Evolutionary conservation across 2,329 filamentous ascomycete genomes (phyloP).

Genomic region (Zymoseptoria ardabiliae): DNA sequence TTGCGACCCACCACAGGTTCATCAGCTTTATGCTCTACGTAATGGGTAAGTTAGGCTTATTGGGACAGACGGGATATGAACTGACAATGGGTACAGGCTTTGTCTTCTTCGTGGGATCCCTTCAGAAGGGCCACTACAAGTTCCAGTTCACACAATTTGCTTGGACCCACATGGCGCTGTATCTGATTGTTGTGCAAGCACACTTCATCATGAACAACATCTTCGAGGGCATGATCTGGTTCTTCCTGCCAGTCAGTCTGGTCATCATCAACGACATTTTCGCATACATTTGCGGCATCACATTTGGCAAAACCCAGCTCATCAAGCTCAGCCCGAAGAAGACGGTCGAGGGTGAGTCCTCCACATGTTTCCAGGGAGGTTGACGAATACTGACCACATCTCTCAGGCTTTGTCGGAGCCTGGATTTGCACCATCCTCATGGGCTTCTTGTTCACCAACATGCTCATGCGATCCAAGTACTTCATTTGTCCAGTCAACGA

Average conservation of each 20-base stretch:
- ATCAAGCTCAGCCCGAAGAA: slow-evolving; percentile 99
- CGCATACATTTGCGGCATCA: slow-evolving; percentile 94
- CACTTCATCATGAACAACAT: slow-evolving; percentile 99
- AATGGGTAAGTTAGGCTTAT: slow-evolving; percentile 61
- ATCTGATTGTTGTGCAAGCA: slow-evolving; percentile 93
- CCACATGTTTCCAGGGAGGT: neutral
- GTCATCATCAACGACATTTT: slow-evolving; percentile 99
- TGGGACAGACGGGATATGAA: neutral
- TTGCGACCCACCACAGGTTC: slow-evolving; percentile 95
- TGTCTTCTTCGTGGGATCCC: slow-evolving; percentile 91
- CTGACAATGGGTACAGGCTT: slow-evolving; percentile 56
- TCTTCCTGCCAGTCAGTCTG: slow-evolving; percentile 88
- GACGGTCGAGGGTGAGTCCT: slow-evolving; percentile 64
- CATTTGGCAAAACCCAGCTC: slow-evolving; percentile 89
- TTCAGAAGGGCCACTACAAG: slow-evolving; percentile 92
- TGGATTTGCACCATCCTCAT: slow-evolving; percentile 94
- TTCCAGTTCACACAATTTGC: slow-evolving; percentile 99
- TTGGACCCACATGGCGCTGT: slow-evolving; percentile 99
- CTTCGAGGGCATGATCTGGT: slow-evolving; percentile 99
- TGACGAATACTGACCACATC: neutral
- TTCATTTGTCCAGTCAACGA: slow-evolving; percentile 98
- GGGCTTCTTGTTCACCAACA: slow-evolving; percentile 70
- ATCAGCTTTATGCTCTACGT: slow-evolving; percentile 98
- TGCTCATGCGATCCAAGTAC: slow-evolving; percentile 87
- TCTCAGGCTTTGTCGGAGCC: slow-evolving; percentile 74